Evolutionary conservation across 2,329 filamentous ascomycete genomes (phyloP).

Genomic region (Fusarium secorum): DNA sequence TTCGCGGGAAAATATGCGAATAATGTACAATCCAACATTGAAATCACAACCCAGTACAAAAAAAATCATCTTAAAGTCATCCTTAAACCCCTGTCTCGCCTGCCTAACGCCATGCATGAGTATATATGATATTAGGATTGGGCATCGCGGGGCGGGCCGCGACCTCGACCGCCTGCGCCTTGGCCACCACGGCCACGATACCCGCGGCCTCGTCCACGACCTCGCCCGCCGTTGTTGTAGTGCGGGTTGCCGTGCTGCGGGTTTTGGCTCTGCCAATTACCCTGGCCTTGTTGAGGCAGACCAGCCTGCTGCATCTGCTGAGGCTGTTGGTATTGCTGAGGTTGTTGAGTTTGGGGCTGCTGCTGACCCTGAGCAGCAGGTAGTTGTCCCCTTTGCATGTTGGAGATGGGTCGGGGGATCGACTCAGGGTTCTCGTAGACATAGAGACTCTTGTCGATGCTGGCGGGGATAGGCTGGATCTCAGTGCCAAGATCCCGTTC

Average conservation of each 20-base stretch:
- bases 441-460: constrained; percentile 97
- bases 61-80: constrained; percentile 42
- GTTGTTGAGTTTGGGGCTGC: constrained; percentile 43
- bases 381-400: constrained; percentile 48
- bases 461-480: constrained; percentile 92
- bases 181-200: constrained; percentile 52
- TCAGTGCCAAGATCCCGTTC: constrained; percentile 97
- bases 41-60: constrained; percentile 44
- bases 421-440: constrained; percentile 97
- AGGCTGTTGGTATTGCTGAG: constrained; percentile 41
- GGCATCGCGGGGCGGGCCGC: constrained; percentile 48
- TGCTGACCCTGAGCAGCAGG: constrained; percentile 43
- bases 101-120: constrained; percentile 42
- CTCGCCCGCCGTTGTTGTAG: constrained; percentile 48
- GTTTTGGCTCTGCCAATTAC: constrained; percentile 52
- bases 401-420: constrained; percentile 82
- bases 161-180: constrained; percentile 47
- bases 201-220: constrained; percentile 49
- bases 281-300: constrained; percentile 46
- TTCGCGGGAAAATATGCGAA: constrained; percentile 50
- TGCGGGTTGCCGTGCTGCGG: constrained; percentile 49
- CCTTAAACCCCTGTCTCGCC: constrained; percentile 33
- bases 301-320: constrained; percentile 45
- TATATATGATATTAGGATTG: constrained; percentile 46
- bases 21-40: constrained; percentile 54